Evolutionary conservation across 129 eudicot species (phyloP), one percentile per base, ranked within the genome.

Genomic region (Erigeron canadensis): DNA sequence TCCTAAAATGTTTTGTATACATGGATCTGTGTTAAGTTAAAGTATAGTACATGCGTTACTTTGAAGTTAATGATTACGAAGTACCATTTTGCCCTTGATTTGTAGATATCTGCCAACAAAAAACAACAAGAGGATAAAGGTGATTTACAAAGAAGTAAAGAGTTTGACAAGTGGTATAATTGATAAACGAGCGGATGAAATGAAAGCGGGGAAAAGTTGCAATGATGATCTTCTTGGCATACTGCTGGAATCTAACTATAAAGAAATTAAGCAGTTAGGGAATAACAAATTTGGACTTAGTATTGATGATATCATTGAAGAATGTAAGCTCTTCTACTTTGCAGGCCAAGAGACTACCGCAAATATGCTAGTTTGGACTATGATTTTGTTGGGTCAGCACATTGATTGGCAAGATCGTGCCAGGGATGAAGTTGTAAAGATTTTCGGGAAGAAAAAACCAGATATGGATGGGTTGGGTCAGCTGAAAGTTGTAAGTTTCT

Each of bases 271-370:
- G 53, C 64, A 72, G 10, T 64, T 38, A 1, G 83, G 75, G 16
- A 58, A 65, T 56, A 57, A 48, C 38, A 79, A 64, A 51, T 69
- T 5, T 45, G 79, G 83, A 59, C 73, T 79, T 44, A 72, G 78
- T 65, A 72, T 78, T 34, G 72, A 73, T 8, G 82, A 79, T 15
- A 39, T 79, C 39, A 65, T 79, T 37, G 78, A 65, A 65, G 82
- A 79, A 46, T 79, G 82, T 61, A 79, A 79, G 55, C 74, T 78
- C 34, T 78, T 78, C 56, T 78, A 78, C 68, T 72, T 79, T 56
- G 82, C 78, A n/a, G 82, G 82, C 38, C 82, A 79, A 79, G 82
- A 79, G 45, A 72, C 82, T 72, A 72, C 79, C 0, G 62, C 70
- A 12, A 72, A 43, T 79, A 58, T 79, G 69, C 78, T 79, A 56